Percentiles rank a stretch among this genome's conserved stretches.
Evolutionary conservation across 1,284 basidiomycete species (phyloP).

Genomic region (Melampsora larici-populina): DNA sequence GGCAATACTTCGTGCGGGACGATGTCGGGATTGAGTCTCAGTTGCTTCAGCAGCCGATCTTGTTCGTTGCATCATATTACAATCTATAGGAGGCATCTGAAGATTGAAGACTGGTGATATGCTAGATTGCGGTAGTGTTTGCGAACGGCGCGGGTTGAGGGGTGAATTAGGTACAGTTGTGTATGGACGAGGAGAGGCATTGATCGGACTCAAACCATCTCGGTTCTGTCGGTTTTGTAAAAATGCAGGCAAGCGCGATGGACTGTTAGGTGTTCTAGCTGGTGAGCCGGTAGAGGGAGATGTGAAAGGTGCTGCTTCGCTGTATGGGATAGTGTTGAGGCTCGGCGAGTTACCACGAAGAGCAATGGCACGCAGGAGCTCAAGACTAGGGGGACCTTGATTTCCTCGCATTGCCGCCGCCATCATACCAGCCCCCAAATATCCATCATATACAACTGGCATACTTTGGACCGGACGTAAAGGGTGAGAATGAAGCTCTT

Average conservation of each 20-base stretch:
- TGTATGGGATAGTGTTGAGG: background rate
- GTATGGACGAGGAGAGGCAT: background rate
- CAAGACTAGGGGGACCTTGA: slow-evolving; percentile 3
- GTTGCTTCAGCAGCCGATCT: background rate
- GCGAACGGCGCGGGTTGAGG: background rate
- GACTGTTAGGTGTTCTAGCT: background rate
- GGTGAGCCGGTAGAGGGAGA: background rate
- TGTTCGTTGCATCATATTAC: background rate
- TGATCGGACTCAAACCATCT: background rate
- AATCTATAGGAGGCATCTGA: background rate
- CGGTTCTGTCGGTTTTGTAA: background rate
- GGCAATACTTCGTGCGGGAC: background rate
- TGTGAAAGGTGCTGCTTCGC: background rate
- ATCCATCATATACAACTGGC: slow-evolving; percentile 6
- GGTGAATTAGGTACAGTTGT: slow-evolving; percentile 1
- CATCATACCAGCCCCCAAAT: slow-evolving; percentile 5
- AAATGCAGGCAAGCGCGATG: slow-evolving; percentile 15
- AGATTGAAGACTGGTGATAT: background rate
- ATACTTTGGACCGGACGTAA: background rate
- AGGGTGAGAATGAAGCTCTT: background rate
- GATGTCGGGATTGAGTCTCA: background rate
- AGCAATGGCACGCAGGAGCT: slow-evolving; percentile 9
- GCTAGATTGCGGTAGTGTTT: background rate
- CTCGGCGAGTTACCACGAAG: background rate
- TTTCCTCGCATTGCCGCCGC: slow-evolving; percentile 1